Conservation (phyloP, 768 basidiomycete genomes). For the Boletus edulis region DNA sequence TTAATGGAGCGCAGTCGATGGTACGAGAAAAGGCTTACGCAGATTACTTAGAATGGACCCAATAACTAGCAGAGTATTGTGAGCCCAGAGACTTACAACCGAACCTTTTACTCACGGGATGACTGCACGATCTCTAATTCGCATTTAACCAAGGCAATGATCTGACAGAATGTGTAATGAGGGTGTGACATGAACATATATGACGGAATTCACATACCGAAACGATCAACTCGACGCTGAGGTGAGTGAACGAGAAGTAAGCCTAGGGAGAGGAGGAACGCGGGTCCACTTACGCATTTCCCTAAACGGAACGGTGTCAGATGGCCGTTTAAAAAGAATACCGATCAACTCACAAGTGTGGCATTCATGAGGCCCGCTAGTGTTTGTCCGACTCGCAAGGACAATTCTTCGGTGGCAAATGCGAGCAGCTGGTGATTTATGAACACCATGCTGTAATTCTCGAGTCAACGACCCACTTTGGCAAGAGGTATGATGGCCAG, state of each 20-base stretch:
- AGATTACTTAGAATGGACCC: conserved; percentile 83
- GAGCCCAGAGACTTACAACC: background rate
- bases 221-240: conserved; percentile 60
- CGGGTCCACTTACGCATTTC: conserved; percentile 28
- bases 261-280: background rate
- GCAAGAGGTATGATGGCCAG: conserved; percentile 83
- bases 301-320: conserved; percentile 14
- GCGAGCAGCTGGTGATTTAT: conserved; percentile 54
- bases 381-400: conserved; percentile 79
- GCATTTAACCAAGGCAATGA: conserved; percentile 80
- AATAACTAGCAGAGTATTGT: conserved; percentile 49
- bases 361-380: conserved; percentile 84
- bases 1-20: background rate
- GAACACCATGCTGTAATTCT: background rate
- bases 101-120: conserved; percentile 47
- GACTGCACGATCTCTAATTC: conserved; percentile 81
- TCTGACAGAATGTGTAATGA: conserved; percentile 36
- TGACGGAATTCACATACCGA: conserved; percentile 44
- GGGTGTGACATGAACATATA: background rate
- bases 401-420: conserved; percentile 84
- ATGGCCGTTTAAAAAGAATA: background rate
- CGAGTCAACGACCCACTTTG: conserved; percentile 43
- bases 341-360: conserved; percentile 54
- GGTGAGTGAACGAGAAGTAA: background rate
- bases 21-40: conserved; percentile 34